Conservation (phyloP, 78 protist genomes). For the Cavenderia fasciculata region DNA sequence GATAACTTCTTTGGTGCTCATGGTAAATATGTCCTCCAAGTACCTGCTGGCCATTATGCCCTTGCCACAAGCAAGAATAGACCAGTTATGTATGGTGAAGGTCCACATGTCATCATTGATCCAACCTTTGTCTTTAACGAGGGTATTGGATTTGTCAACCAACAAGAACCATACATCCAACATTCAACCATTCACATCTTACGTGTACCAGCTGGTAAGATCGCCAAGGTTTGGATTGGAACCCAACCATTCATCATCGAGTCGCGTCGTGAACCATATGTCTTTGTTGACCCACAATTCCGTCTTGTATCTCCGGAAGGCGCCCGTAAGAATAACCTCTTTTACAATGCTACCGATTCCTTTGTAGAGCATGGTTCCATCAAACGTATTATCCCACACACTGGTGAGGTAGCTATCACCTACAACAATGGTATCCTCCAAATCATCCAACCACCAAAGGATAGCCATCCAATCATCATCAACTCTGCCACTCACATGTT, state of each 20-base stretch:
- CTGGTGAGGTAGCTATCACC: slow-evolving; percentile 64
- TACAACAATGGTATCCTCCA: slow-evolving; percentile 56
- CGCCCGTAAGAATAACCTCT: background rate
- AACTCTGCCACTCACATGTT: slow-evolving; percentile 50
- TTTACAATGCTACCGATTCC: slow-evolving; percentile 4
- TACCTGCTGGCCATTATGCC: slow-evolving; percentile 61
- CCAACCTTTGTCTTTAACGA: slow-evolving; percentile 48
- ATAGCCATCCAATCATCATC: slow-evolving; percentile 35
- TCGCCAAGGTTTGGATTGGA: slow-evolving; percentile 66
- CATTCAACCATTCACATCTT: slow-evolving; percentile 44
- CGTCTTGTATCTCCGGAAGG: slow-evolving; percentile 10
- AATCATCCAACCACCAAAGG: slow-evolving; percentile 52
- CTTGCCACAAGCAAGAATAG: slow-evolving; percentile 33
- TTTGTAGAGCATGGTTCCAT: slow-evolving; percentile 53
- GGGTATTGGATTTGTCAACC: slow-evolving; percentile 15
- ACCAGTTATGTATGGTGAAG: slow-evolving; percentile 63
- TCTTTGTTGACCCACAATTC: slow-evolving; percentile 42
- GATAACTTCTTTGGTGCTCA: slow-evolving; percentile 28
- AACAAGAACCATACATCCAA: slow-evolving; percentile 37
- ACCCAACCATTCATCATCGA: slow-evolving; percentile 57
- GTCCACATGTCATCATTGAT: slow-evolving; percentile 73
- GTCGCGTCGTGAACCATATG: slow-evolving; percentile 50
- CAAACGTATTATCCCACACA: slow-evolving; percentile 24
- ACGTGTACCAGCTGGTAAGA: slow-evolving; percentile 52
- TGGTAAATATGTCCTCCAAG: slow-evolving; percentile 42